phyloP scores from a whole-genome alignment of 345 rosid genomes.

The Murraya paniculata region DNA sequence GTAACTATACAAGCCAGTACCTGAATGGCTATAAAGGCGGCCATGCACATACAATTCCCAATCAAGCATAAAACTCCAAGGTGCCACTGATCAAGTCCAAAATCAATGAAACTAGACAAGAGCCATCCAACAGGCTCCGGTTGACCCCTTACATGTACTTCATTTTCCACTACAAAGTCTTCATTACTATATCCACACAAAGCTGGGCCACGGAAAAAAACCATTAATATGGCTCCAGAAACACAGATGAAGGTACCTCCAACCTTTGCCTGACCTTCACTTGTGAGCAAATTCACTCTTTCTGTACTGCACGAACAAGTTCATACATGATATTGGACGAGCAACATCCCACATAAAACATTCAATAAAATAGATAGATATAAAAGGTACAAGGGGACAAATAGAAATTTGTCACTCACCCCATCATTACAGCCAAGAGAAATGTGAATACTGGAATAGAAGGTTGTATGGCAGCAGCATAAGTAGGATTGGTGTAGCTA shows the following conservation, averaged over 20 bases:
- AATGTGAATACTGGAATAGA: slow-evolving; percentile 97
- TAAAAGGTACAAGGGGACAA: not conserved
- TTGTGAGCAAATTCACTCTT: slow-evolving; percentile 68
- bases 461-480: slow-evolving; percentile 98
- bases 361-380: slow-evolving; percentile 4
- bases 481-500: slow-evolving; percentile 93
- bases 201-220: slow-evolving; percentile 82
- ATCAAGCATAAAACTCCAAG: slow-evolving; percentile 92
- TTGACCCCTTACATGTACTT: slow-evolving; percentile 77
- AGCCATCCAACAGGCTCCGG: slow-evolving; percentile 88
- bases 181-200: slow-evolving; percentile 57
- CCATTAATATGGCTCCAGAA: slow-evolving; percentile 84
- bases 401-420: slow-evolving; percentile 46
- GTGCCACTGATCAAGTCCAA: slow-evolving; percentile 78
- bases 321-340: slow-evolving; percentile 15
- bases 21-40: slow-evolving; percentile 91
- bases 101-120: slow-evolving; percentile 49
- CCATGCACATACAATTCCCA: slow-evolving; percentile 98
- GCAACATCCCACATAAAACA: slow-evolving; percentile 18
- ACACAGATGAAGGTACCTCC: slow-evolving; percentile 83
- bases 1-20: slow-evolving; percentile 32
- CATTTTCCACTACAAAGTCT: slow-evolving; percentile 47
- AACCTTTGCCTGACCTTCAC: slow-evolving; percentile 91
- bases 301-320: slow-evolving; percentile 84
- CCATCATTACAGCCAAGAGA: slow-evolving; percentile 83